Percentiles rank a stretch among this genome's conserved stretches.
These are phyloP conservation scores for Cladophialophora chaetospira DNA, from an alignment of 2,329 filamentous ascomycete species.

Conservation along the genomic window DNA sequence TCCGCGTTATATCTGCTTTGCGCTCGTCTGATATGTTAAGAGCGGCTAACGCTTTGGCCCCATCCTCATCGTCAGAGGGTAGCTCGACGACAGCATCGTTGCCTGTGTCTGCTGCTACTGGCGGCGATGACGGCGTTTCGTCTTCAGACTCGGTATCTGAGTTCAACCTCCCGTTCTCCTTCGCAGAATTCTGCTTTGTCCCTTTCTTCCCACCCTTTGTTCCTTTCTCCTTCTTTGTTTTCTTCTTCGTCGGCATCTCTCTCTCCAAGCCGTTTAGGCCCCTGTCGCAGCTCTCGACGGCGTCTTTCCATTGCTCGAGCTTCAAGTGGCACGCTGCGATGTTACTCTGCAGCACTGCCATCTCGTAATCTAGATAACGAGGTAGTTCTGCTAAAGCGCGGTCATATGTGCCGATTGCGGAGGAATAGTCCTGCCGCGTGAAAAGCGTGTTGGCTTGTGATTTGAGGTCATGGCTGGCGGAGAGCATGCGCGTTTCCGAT, in stretches of 20 bases:
- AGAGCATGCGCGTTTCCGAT: slow-evolving; percentile 63
- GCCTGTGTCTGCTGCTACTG: slow-evolving; percentile 31
- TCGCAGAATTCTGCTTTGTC: not conserved
- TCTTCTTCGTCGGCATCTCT: slow-evolving; percentile 50
- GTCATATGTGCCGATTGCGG: slow-evolving; percentile 81
- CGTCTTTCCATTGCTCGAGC: slow-evolving; percentile 80
- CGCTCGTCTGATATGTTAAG: slow-evolving; percentile 50
- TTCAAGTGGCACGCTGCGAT: slow-evolving; percentile 87
- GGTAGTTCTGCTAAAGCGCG: slow-evolving; percentile 77
- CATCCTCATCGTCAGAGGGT: slow-evolving; percentile 44
- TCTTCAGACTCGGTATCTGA: slow-evolving; percentile 26
- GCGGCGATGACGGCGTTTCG: slow-evolving; percentile 9
- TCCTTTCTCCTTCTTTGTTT: slow-evolving; percentile 34
- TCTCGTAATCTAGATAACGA: slow-evolving; percentile 81
- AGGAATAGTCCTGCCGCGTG: slow-evolving; percentile 67
- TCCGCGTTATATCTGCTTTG: slow-evolving; percentile 68
- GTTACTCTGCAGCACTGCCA: slow-evolving; percentile 85
- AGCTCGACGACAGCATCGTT: slow-evolving; percentile 54
- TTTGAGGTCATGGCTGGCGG: slow-evolving; percentile 73
- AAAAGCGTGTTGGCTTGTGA: slow-evolving; percentile 79
- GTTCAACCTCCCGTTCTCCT: slow-evolving; percentile 4
- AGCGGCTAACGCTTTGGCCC: slow-evolving; percentile 44
- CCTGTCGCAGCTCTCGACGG: slow-evolving; percentile 70
- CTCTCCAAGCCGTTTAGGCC: slow-evolving; percentile 73
- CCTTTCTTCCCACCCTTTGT: slow-evolving; percentile 30